phyloP scores from a whole-genome alignment of 306 rosid species.

The Comarum palustre region DNA sequence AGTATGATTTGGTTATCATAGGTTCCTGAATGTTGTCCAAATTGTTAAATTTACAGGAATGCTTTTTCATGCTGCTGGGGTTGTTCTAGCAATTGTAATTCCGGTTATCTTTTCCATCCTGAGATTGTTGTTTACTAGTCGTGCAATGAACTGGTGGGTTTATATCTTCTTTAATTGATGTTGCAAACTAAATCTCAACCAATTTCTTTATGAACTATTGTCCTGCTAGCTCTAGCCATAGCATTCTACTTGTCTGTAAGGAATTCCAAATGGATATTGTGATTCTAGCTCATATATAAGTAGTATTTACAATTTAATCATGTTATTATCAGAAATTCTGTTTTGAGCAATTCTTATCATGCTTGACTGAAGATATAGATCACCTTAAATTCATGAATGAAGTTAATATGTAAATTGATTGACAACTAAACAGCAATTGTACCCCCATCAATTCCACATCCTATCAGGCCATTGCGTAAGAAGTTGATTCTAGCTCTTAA shows the following conservation, averaged over 20 bases:
- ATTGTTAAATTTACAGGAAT: constrained; percentile 54
- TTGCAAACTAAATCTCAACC: neutral
- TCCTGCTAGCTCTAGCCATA: neutral
- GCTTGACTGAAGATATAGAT: constrained; percentile 15
- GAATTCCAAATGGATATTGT: neutral
- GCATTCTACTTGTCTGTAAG: neutral
- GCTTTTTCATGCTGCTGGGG: constrained; percentile 57
- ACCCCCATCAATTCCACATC: neutral
- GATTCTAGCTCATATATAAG: neutral
- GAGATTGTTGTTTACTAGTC: constrained; percentile 56
- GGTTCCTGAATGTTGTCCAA: constrained; percentile 22
- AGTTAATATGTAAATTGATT: constrained; percentile 1
- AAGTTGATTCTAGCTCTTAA: constrained; percentile 2
- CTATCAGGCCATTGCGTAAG: neutral
- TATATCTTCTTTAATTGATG: constrained; percentile 3
- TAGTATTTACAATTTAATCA: neutral
- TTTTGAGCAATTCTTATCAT: constrained; percentile 11
- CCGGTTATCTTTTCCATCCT: constrained; percentile 66
- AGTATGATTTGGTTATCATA: constrained; percentile 8
- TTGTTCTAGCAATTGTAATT: constrained; percentile 59
- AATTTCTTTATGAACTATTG: neutral
- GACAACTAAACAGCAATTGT: neutral
- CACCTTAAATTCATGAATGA: neutral
- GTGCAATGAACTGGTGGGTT: constrained; percentile 87
- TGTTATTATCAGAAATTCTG: constrained; percentile 1